Evolutionary conservation across 176 grass and related monocot genomes (phyloP), one percentile per base, ranked within the genome.

Genomic region (Bothriochloa decipiens): DNA sequence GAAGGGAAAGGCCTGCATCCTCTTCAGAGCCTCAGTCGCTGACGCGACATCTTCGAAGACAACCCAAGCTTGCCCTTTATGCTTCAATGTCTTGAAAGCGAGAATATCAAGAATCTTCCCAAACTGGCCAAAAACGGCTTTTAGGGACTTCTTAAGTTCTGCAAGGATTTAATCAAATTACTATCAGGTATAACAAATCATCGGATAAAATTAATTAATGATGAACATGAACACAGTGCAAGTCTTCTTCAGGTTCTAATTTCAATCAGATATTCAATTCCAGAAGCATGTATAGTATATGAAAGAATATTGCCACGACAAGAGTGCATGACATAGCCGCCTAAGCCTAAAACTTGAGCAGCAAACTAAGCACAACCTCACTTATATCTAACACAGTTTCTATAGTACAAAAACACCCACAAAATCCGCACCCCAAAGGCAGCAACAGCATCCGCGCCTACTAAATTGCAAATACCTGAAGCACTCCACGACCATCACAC

Each of bases 21-120:
- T 76, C 81, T 99, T 99, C 45, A 96, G 76, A 85, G 96, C 96
- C 78, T 99, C 93, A 60, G 86, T 86, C 62, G 93, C 96, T 55
- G 96, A 98, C 45, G 84, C 88, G 45, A 92, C 96, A 90, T 95
- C 96, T 78, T 98, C 91, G 33, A 98, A 95, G 39, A 95, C 84
- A 78, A 96, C 93, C 96, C 96, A 99, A 25, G 96, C 93, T 81
- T 99, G 96, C 3, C 96, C 96, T 87, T 99, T 99, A 72, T 99
- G 96, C 88, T 96, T 99, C 74, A 96, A 68, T 27, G 93, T 94
- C 89, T 99, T 99, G 80, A 96, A 99, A 79, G 96, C 96, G 86
- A 99, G 93, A 14, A 99, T 88, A 8, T 96, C 96, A 46, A 96
- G 60, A 81, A 96, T 99, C 82, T 99, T 99, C 70, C 96, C 96